These are phyloP conservation scores for Sindora glabra DNA, from an alignment of 306 rosid species.

Conservation along the genomic window DNA sequence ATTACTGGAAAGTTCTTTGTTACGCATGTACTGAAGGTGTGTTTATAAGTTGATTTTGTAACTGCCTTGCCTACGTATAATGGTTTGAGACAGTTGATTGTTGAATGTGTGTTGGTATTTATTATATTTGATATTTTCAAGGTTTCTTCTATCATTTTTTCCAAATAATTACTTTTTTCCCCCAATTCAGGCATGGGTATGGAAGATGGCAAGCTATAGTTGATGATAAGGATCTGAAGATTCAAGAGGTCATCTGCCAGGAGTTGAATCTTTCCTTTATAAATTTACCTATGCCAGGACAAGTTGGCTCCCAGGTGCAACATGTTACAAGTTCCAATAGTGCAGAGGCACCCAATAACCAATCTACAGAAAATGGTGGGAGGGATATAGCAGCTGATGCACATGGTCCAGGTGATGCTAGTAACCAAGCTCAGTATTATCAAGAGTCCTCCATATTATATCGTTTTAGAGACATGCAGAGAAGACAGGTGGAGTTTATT, in stretches of 20 bases:
- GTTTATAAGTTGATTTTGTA: no score
- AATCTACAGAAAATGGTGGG: conserved; percentile 67
- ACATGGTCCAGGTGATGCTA: conserved; percentile 53
- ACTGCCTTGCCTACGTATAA: no score
- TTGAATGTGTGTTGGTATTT: conserved; percentile 13
- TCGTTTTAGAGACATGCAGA: conserved; percentile 93
- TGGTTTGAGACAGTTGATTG: no score
- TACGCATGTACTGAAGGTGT: no score
- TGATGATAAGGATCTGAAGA: conserved; percentile 85
- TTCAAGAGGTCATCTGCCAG: conserved; percentile 85
- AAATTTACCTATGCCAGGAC: conserved; percentile 66
- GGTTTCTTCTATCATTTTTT: background rate
- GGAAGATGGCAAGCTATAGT: conserved; percentile 99
- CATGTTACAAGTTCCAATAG: no score
- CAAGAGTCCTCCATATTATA: conserved; percentile 57
- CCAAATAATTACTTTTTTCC: no score
- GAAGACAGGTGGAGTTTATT: conserved; percentile 87
- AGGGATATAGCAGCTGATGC: conserved; percentile 41
- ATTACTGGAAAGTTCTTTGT: no score
- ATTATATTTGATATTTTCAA: background rate
- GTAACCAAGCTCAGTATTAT: conserved; percentile 49
- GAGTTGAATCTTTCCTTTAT: conserved; percentile 88
- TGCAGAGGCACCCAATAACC: conserved; percentile 40
- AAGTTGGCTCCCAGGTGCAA: conserved; percentile 51
- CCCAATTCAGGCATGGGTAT: conserved; percentile 99